Conservation (phyloP, 768 basidiomycete genomes). For the Gautieria morchelliformis region DNA sequence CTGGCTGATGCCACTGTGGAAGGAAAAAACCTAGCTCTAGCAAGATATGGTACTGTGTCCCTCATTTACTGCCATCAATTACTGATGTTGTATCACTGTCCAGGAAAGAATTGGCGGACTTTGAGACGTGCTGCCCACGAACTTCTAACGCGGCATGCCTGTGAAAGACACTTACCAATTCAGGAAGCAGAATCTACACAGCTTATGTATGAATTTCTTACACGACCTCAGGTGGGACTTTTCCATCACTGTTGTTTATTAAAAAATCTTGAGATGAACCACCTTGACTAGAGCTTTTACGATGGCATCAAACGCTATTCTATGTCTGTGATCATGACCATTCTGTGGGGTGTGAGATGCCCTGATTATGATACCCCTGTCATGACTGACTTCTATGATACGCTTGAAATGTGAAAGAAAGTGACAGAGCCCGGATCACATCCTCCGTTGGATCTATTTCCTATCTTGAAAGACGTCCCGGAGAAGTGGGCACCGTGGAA, state of each 20-base stretch:
- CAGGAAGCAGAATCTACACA: slow-evolving; percentile 22
- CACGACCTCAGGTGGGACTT: slow-evolving; percentile 16
- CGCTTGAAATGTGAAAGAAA: slow-evolving; percentile 17
- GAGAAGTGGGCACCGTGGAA: slow-evolving; percentile 29
- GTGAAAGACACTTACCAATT: slow-evolving; percentile 14
- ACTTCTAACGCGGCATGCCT: slow-evolving; percentile 15
- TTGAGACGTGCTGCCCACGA: slow-evolving; percentile 1
- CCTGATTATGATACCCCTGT: slow-evolving; percentile 20
- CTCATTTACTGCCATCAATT: background rate
- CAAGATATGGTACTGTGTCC: slow-evolving; percentile 9
- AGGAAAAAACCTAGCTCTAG: slow-evolving; percentile 11
- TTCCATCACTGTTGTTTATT: background rate
- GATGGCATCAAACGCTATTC: slow-evolving; percentile 22
- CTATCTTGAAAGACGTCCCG: slow-evolving; percentile 24
- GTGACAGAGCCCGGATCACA: slow-evolving; percentile 25
- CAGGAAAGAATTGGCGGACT: background rate
- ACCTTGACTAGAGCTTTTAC: slow-evolving; percentile 18
- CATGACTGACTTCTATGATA: slow-evolving; percentile 20
- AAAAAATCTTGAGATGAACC: background rate
- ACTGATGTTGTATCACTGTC: background rate
- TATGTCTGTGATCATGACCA: slow-evolving; percentile 22
- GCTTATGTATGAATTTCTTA: slow-evolving; percentile 21
- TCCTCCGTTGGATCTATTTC: slow-evolving; percentile 27
- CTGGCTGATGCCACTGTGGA: slow-evolving; percentile 14
- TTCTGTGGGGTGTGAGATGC: slow-evolving; percentile 24